phyloP scores from a whole-genome alignment of 2,329 filamentous ascomycete genomes.

The Helminthosporium solani region DNA sequence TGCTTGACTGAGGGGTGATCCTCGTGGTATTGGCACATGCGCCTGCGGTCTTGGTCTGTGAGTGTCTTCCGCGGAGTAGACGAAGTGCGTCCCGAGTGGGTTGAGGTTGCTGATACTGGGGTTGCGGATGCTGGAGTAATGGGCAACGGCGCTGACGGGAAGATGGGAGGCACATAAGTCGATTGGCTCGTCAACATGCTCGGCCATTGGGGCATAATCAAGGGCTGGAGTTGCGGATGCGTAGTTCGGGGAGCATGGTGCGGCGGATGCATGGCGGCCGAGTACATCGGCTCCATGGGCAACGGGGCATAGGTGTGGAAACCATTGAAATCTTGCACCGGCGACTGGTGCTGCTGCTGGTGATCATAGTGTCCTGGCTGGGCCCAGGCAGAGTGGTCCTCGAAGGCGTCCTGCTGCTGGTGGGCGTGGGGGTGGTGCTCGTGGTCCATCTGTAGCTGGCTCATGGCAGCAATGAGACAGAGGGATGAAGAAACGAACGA shows the following conservation, averaged over 20 bases:
- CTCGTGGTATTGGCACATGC: slow-evolving; percentile 92
- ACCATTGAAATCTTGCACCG: slow-evolving; percentile 44
- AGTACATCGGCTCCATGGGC: slow-evolving; percentile 45
- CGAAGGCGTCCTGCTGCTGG: slow-evolving; percentile 35
- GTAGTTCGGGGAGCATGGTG: slow-evolving; percentile 35
- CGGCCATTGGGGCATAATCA: slow-evolving; percentile 45
- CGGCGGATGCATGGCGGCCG: slow-evolving; percentile 41
- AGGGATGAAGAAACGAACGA: slow-evolving; percentile 4
- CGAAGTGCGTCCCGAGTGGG: slow-evolving; percentile 42
- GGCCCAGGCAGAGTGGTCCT: slow-evolving; percentile 39
- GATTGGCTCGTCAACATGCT: slow-evolving; percentile 47
- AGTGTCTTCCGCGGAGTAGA: slow-evolving; percentile 80
- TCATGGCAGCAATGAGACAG: slow-evolving; percentile 34
- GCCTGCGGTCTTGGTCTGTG: slow-evolving; percentile 83
- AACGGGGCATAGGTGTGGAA: slow-evolving; percentile 41
- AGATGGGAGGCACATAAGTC: slow-evolving; percentile 42
- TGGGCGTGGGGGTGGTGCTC: slow-evolving; percentile 41
- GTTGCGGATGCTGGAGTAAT: slow-evolving; percentile 42
- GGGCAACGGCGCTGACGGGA: slow-evolving; percentile 39
- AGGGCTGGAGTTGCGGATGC: slow-evolving; percentile 44
- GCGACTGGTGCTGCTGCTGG: slow-evolving; percentile 37
- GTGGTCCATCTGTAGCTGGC: slow-evolving; percentile 46
- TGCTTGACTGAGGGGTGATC: slow-evolving; percentile 90
- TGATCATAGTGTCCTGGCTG: slow-evolving; percentile 33
- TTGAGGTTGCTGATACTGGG: slow-evolving; percentile 43